Percentiles rank a stretch among this genome's conserved stretches.
phyloP scores from a whole-genome alignment of 148 eudicot species.

The Fallopia convolvulus region DNA sequence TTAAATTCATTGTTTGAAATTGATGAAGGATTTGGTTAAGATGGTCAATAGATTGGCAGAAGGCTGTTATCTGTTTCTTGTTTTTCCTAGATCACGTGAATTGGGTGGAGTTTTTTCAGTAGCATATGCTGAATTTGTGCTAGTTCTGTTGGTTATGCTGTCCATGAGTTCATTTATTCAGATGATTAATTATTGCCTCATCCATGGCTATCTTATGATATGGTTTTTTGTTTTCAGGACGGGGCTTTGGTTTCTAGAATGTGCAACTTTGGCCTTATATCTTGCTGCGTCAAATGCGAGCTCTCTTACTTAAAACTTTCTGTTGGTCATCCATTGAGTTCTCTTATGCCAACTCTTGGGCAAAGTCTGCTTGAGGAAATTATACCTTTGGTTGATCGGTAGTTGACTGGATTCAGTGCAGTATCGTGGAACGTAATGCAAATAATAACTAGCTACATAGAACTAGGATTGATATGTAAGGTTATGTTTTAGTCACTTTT shows the following conservation, averaged over 20 bases:
- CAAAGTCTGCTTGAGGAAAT: background rate
- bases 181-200: background rate
- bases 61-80: background rate
- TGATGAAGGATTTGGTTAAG: background rate
- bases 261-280: constrained; percentile 8
- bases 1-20: background rate
- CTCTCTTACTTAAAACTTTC: background rate
- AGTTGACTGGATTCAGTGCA: background rate
- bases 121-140: background rate
- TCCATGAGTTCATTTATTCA: background rate
- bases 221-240: constrained; percentile 7
- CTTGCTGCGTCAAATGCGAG: constrained; percentile 9
- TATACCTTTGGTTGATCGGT: background rate
- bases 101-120: background rate
- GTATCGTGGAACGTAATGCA: background rate
- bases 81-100: background rate
- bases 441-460: constrained; percentile 2
- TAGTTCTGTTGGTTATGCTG: background rate
- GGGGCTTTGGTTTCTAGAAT: constrained; percentile 6
- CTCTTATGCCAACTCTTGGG: background rate
- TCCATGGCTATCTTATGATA: background rate
- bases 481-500: background rate
- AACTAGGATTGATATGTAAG: background rate
- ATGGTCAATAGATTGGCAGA: background rate
- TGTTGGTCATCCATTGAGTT: background rate